Base-by-base conservation (phyloP, 2,329 filamentous ascomycete species). In the Pezicula radicicola region DNA sequence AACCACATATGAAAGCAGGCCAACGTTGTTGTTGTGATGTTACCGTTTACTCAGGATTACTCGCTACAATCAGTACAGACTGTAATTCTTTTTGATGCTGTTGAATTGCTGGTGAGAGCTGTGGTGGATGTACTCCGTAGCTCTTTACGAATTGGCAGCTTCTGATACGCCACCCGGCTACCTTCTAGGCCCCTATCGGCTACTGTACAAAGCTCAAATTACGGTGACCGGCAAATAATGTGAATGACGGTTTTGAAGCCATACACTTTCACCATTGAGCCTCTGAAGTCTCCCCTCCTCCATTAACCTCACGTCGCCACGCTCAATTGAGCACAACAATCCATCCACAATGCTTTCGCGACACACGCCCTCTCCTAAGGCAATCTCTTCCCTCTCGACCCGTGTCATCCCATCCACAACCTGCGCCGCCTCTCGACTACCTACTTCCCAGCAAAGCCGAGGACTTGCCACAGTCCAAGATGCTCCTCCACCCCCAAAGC, bases 391-490 rank as follows among this genome's bases (percentile, higher is more conserved):
- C 25, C 53, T 67, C 49, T 63, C 64, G 21, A 48, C 60, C 35
- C 62, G 65, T 25, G 59, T 63, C 30, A 57, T 68, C 28, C 63
- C 65, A 48, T 58, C 62, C 28, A 58, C 63, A 49, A 54, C 62
- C 27, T 52, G 50, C 50, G 60, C 60, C 48, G 53, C 56, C 36
- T 56, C 60, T 30, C 55, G 61, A 60, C 53, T 63, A 50, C 54
- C 61, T 51, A 52, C 63, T 44, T 64, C 69, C 70, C 74, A 77
- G 62, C 81, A 84, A 69, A 73, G 72, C 67, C 86, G 93, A 70
- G 80, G 81, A 62, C 88, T 97, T 75, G 89, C 89, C 66, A 91
- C 89, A 55, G 88, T 91, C 62, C 85, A 89, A 70, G 88, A 92
- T 72, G 79, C 78, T 64, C 74, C 81, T 57, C 79, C 86, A 70